Base-by-base conservation (phyloP, 1,139 yeast genomes). In the Hanseniaspora gamundiae region DNA sequence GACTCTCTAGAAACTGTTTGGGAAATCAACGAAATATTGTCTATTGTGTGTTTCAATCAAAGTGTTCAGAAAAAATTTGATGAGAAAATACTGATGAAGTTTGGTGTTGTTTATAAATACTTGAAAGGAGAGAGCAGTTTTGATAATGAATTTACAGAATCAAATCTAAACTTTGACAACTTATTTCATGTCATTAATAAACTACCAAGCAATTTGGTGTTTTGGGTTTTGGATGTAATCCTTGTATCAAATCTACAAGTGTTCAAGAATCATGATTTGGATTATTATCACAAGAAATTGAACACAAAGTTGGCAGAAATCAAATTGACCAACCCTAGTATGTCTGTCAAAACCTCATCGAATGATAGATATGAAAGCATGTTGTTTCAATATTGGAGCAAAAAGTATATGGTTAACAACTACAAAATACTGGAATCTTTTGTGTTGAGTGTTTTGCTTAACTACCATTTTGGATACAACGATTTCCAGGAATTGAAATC, bases 381-480 rank as follows among this genome's bases (percentile, higher is more conserved):
- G n/a, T 16, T 35, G 2, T 42, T 33, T 19, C 27, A 40, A 20
- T 41, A 50, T 35, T 61, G 56, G 49, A 48, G 53, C 26, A 49
- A 52, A 4, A 53, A 55, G 48, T 49, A 54, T 35, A 58, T 54
- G 10, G 52, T 55, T 2, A 48, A 56, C 3, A 70, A 69, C 45
- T 65, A 69, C 48, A 69, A 65, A 48, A 50, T 67, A 3, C 47
- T 67, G 17, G 54, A 63, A 28, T 59, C 74, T 0, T 53, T 68
- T 17, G 50, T 66, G 2, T 44, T 68, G 29, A 65, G 66, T 26
- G 56, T 71, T 3, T 51, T 70, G 26, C 56, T 66, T 39, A 68
- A 70, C 47, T 66, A 70, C 52, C 77, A 73, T 55, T 71, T 68
- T 55, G 78, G 78, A 0, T 73, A 72, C 59, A 64, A 62, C 42